Base-by-base conservation (phyloP, 768 basidiomycete genomes). In the Leccinum ochraceum region DNA sequence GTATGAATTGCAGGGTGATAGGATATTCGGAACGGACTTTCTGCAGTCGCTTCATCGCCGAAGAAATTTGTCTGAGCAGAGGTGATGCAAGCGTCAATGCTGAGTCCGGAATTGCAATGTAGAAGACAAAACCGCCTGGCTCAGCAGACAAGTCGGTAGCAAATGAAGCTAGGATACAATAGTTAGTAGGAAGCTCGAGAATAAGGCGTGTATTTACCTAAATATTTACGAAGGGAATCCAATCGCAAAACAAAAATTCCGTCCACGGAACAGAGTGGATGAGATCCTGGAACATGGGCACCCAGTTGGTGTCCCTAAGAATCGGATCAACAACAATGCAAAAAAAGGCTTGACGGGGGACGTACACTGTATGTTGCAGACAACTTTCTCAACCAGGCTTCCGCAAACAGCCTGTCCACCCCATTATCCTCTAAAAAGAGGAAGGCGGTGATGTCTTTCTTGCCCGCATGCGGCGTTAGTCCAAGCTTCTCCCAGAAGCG, bases 401-500 rank as follows among this genome's bases (percentile, higher is more conserved):
- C 80, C n/a, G 87, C 81, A 39, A 81, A 74, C 2, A 66, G 63
- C 50, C 77, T 78, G n/a, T 80, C 79, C 22, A 78, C 77, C 2
- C 79, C 80, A 10, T 79, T 79, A 22, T 85, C 83, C 65, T 94
- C 90, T 57, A 85, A 88, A 52, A 94, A 75, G 1, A 87, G 83
- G 71, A 86, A 91, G 1, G 83, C 83, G 2, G 79, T 81, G 4
- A 90, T 78, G 64, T 94, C 80, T 74, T 94, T 94, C 59, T 75
- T 77, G 7, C 94, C 93, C 37, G 81, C 81, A 52, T 82, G 80
- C 0, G 93, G 93, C 16, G 80, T 78, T 49, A 95, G 69, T 0
- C 90, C 91, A 13, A 94, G 79, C 70, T 92, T 94, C 65, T 90
- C 88, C 92, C 93, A 94, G 71, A 94, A 94, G 2, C 87, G 81